Percentiles rank a stretch among this genome's conserved stretches.
These are phyloP conservation scores for Fusarium compactum DNA, from an alignment of 2,329 filamentous ascomycete species.

Conservation along the genomic window DNA sequence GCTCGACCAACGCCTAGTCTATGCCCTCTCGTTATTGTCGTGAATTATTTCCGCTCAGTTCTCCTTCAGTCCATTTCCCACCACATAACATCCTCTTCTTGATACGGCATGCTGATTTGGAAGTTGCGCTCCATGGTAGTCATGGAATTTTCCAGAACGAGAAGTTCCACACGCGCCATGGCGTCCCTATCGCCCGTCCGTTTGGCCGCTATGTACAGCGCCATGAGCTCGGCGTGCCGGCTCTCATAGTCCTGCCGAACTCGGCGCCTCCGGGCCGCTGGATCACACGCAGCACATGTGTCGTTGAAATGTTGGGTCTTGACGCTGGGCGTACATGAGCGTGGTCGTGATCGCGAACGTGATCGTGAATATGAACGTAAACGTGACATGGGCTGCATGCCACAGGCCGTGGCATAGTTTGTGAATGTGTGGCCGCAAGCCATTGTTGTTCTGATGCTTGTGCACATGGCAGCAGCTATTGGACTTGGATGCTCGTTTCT, in stretches of 20 bases:
- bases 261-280: constrained; percentile 45
- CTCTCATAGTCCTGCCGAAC: constrained; percentile 45
- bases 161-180: constrained; percentile 43
- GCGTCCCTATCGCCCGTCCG: constrained; percentile 33
- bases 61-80: constrained; percentile 28
- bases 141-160: constrained; percentile 40
- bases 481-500: background rate
- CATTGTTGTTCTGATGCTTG: constrained; percentile 43
- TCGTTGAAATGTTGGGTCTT: constrained; percentile 48
- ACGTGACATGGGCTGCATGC: constrained; percentile 7
- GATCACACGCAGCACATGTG: constrained; percentile 55
- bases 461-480: constrained; percentile 40
- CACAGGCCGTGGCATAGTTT: constrained; percentile 21
- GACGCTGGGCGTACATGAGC: constrained; percentile 24
- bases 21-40: constrained; percentile 2
- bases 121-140: constrained; percentile 42
- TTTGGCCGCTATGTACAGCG: constrained; percentile 45
- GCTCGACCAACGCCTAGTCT: background rate
- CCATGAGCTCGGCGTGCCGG: constrained; percentile 46
- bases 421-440: constrained; percentile 46
- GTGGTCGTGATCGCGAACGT: constrained; percentile 1
- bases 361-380: constrained; percentile 24
- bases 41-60: constrained; percentile 3
- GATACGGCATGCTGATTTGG: constrained; percentile 36
- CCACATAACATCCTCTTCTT: constrained; percentile 42